Evolutionary conservation across 768 basidiomycete species (phyloP), one percentile per base, ranked within the genome.

Genomic region (Boletus vermiculosoides): DNA sequence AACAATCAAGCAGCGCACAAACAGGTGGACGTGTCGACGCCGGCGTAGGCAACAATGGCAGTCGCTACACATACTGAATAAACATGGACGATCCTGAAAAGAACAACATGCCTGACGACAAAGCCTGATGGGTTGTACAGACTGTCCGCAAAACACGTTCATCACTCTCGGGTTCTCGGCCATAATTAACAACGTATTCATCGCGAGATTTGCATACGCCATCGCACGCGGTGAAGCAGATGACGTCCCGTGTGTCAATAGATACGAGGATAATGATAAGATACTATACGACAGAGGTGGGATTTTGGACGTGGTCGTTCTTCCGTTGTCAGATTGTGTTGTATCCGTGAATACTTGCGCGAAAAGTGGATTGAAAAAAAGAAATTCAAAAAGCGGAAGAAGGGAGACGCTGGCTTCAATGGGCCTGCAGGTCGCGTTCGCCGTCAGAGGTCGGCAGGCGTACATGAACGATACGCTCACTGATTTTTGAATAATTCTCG

Each of bases 221-320:
- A 82, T 74, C 18, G 85, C 80, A 22, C 86, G 80, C 6, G 81
- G 71, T 15, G 85, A 83, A 2, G 78, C 76, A 1, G 80, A 73
- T 5, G 87, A 85, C 12, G 84, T 81, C 13, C 86, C 86, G 65
- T 90, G 87, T 2, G 84, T 80, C 52, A 87, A 70, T 47, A 88
- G 63, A 71, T 88, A 88, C 0, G 86, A 87, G 2, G 84, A 80
- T 51, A 88, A 66, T 5, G 83, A 80, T 45, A 88, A 63, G 12
- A 85, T 66, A 12, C 79, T 80, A 60, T 78, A 74, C 1, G 78
- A 70, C 11, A 80, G 68, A 6, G 80, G 77, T 0, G 77, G 62
- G 7, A 68, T 66, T 52, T 40, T 67, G 16, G 57, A 45, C 9
- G 36, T 31, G 37, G 54, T 48, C n/a, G 63, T 61, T 52, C 57